Percentiles rank a stretch among this genome's conserved stretches.
These are phyloP conservation scores for Perkinsus marinus DNA, from an alignment of 169 alveolate genomes.

Conservation along the genomic window DNA sequence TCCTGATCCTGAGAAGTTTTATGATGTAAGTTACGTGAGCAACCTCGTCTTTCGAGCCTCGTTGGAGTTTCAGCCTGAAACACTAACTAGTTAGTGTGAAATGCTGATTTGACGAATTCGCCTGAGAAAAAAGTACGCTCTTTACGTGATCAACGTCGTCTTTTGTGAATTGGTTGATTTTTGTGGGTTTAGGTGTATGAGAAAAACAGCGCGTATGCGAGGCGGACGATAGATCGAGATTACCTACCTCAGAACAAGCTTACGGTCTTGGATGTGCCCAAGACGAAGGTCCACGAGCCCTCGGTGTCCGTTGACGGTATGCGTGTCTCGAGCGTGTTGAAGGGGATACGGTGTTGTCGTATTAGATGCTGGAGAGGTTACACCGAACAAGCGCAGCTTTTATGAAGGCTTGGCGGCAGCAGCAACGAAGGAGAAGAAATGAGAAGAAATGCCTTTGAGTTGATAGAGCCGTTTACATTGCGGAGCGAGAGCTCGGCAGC, in stretches of 20 bases:
- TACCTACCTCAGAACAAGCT: background rate
- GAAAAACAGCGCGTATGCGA: background rate
- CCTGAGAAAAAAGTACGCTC: no score
- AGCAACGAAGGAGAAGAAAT: background rate
- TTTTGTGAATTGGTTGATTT: no score
- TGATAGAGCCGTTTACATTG: background rate
- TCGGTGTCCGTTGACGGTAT: background rate
- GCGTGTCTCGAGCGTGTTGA: background rate
- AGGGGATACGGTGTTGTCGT: background rate
- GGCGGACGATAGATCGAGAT: background rate
- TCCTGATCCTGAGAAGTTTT: background rate
- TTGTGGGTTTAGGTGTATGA: background rate
- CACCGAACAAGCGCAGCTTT: background rate
- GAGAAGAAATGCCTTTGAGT: background rate
- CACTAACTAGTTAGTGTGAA: no score
- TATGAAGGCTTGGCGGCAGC: background rate
- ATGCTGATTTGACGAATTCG: no score
- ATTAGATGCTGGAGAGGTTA: background rate
- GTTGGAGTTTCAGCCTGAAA: no score
- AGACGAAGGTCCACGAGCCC: background rate
- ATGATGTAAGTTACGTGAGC: background rate
- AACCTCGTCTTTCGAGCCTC: no score
- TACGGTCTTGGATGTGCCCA: background rate
- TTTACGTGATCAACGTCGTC: no score
- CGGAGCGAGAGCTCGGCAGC: background rate